Evolutionary conservation across 371 early-diverging fungal species (phyloP).

Genomic region (Mortierella sp.): DNA sequence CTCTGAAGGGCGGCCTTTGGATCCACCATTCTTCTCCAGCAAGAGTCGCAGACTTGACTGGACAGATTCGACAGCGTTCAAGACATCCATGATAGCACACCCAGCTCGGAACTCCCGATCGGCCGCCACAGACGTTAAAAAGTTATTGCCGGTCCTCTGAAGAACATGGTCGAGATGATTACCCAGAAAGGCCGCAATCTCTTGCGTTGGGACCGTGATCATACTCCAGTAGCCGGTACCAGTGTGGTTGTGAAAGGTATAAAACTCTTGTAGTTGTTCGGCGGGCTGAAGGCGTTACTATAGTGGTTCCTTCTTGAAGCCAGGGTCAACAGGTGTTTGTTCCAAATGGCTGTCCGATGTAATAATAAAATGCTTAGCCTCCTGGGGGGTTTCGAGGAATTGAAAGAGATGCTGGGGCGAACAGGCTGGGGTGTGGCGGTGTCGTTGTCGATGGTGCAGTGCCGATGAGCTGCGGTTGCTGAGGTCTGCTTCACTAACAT

Average conservation of each 20-base stretch:
- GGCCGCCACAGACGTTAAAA: slow-evolving; percentile 49
- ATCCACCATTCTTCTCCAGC: slow-evolving; percentile 20
- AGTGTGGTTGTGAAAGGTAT: slow-evolving; percentile 5
- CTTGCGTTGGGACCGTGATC: slow-evolving; percentile 58
- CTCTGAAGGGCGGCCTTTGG: slow-evolving; percentile 23
- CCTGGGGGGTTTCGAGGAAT: background rate
- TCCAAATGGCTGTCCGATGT: background rate
- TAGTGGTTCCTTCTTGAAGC: slow-evolving; percentile 9
- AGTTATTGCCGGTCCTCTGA: slow-evolving; percentile 44
- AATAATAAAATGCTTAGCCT: background rate
- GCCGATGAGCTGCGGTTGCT: too few relatives aligned
- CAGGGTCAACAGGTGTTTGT: slow-evolving; percentile 2
- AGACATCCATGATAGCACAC: slow-evolving; percentile 55
- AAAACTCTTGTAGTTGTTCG: background rate
- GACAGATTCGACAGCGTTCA: slow-evolving; percentile 50
- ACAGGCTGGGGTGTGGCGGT: background rate
- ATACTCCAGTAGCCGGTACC: slow-evolving; percentile 25
- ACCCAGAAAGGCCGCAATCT: slow-evolving; percentile 55
- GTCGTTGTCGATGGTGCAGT: background rate
- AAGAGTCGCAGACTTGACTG: slow-evolving; percentile 31
- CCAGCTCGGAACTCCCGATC: slow-evolving; percentile 51
- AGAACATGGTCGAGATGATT: slow-evolving; percentile 54
- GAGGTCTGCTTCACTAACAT: too few relatives aligned
- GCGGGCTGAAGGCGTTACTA: slow-evolving; percentile 8
- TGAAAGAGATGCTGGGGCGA: background rate